Evolutionary conservation across 116 monocot species (phyloP).

Genomic region (Dioscorea cayenensis): DNA sequence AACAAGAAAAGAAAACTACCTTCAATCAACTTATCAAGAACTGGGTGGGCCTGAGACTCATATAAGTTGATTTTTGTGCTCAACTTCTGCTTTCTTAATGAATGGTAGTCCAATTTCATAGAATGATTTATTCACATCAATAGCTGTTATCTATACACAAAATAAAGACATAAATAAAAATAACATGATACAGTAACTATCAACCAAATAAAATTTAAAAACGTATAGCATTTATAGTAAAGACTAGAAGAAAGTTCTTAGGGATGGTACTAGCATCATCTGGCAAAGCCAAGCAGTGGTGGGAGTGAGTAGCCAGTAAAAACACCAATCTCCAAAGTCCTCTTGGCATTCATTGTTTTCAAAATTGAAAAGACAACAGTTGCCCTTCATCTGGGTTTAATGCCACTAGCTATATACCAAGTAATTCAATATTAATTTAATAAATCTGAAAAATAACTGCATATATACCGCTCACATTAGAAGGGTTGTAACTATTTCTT

Average conservation of each 20-base stretch:
- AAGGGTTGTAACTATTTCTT: too few species aligned
- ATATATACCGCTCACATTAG: too few species aligned
- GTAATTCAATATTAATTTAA: neutral
- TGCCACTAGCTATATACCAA: constrained; percentile 7
- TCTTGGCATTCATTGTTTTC: constrained; percentile 28
- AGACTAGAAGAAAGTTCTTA: too few species aligned
- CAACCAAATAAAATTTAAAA: too few species aligned
- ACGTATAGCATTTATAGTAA: too few species aligned
- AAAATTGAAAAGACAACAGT: neutral
- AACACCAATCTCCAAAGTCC: constrained; percentile 17
- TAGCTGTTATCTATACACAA: constrained; percentile 27
- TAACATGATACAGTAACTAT: neutral
- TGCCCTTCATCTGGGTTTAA: constrained; percentile 28
- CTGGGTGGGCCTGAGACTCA: constrained; percentile 34
- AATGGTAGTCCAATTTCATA: constrained; percentile 45
- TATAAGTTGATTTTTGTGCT: constrained; percentile 58
- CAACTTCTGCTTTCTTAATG: constrained; percentile 51
- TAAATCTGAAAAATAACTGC: neutral
- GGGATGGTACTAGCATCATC: constrained; percentile 15
- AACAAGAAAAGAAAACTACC: neutral
- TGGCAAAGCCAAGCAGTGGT: constrained; percentile 26
- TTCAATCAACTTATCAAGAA: constrained; percentile 36
- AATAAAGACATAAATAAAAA: neutral
- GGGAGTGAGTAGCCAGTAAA: constrained; percentile 38
- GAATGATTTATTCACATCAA: constrained; percentile 16